Evolutionary conservation across 2,329 filamentous ascomycete species (phyloP).

Genomic region (Daldinia sp.): DNA sequence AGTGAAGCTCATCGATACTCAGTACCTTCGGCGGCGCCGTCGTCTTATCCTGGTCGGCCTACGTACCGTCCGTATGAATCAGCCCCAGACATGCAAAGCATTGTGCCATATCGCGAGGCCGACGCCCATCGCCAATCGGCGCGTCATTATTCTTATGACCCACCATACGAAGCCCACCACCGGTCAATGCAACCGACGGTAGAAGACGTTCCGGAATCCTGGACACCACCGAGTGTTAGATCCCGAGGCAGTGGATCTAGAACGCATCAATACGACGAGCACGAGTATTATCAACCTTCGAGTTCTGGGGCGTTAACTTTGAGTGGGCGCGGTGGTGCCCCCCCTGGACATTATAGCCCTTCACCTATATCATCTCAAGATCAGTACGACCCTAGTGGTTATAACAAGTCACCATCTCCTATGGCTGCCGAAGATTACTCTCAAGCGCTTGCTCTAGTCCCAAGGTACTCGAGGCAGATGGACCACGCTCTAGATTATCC

Average conservation of each 20-base stretch:
- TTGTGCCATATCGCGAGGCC: constrained; percentile 42
- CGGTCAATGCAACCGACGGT: constrained; percentile 68
- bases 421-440: constrained; percentile 49
- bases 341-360: constrained; percentile 45
- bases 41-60: constrained; percentile 61
- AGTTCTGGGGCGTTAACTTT: constrained; percentile 58
- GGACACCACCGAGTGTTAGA: constrained; percentile 46
- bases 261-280: constrained; percentile 49
- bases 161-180: constrained; percentile 55
- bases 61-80: constrained; percentile 62
- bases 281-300: constrained; percentile 50
- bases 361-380: constrained; percentile 40
- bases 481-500: constrained; percentile 43
- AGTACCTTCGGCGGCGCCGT: constrained; percentile 47
- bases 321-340: constrained; percentile 48
- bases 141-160: constrained; percentile 62
- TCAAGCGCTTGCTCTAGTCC: constrained; percentile 41
- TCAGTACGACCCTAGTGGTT: constrained; percentile 45
- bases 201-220: constrained; percentile 69
- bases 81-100: constrained; percentile 51
- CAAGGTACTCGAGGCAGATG: constrained; percentile 40
- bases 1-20: constrained; percentile 66
- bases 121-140: constrained; percentile 51
- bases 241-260: constrained; percentile 39
- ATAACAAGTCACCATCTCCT: constrained; percentile 46